Percentiles rank a stretch among this genome's conserved stretches.
These are phyloP conservation scores for Phytophthora parvispora DNA, from an alignment of 352 stramenopile genomes.

Conservation along the genomic window DNA sequence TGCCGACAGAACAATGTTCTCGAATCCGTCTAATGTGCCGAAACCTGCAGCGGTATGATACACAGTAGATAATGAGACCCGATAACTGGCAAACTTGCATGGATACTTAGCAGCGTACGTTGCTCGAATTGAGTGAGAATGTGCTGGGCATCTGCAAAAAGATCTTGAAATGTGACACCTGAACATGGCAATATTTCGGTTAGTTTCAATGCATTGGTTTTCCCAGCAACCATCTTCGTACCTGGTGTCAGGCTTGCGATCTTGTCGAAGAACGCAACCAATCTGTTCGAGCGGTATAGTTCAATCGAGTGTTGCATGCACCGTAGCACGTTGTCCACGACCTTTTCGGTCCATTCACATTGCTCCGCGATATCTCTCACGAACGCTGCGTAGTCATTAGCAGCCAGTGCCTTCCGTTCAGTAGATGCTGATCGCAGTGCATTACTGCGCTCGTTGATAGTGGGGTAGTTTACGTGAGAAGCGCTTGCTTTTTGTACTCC, in stretches of 20 bases:
- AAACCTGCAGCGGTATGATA: slow-evolving; percentile 37
- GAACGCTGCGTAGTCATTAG: slow-evolving; percentile 39
- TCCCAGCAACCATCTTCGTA: slow-evolving; percentile 15
- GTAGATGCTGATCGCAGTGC: not conserved
- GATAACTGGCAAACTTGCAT: not conserved
- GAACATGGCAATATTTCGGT: slow-evolving; percentile 2
- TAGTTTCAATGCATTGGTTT: slow-evolving; percentile 8
- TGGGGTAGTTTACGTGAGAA: not conserved
- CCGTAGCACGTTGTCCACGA: slow-evolving; percentile 39
- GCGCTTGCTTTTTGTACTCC: not conserved
- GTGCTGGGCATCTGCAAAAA: slow-evolving; percentile 42
- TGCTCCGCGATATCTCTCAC: slow-evolving; percentile 45
- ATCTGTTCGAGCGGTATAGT: slow-evolving; percentile 51
- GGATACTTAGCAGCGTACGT: slow-evolving; percentile 33
- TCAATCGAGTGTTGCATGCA: slow-evolving; percentile 51
- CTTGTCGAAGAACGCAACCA: slow-evolving; percentile 48
- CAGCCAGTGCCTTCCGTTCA: slow-evolving; percentile 6
- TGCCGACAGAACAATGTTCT: slow-evolving; percentile 37
- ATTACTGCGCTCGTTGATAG: slow-evolving; percentile 4
- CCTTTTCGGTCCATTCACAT: slow-evolving; percentile 44
- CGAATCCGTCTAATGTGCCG: slow-evolving; percentile 45
- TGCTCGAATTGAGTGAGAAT: slow-evolving; percentile 56
- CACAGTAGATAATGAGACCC: not conserved
- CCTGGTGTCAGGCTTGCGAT: slow-evolving; percentile 48
- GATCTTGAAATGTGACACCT: slow-evolving; percentile 42